phyloP scores from a whole-genome alignment of 306 rosid genomes.

The Spatholobus suberectus region DNA sequence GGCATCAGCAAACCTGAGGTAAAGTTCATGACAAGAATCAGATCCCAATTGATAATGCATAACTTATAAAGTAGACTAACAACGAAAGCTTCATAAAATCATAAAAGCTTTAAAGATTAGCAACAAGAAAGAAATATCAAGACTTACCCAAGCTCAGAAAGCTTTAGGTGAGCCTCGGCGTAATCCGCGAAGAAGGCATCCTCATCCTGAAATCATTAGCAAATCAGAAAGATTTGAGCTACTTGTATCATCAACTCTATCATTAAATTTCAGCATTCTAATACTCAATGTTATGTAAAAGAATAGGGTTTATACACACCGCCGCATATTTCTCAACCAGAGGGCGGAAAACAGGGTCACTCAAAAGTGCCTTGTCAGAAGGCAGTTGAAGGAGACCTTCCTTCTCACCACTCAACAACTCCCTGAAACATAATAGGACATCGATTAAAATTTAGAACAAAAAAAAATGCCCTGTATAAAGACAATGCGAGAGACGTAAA shows the following conservation, averaged over 20 bases:
- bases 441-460: not conserved
- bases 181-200: conserved; percentile 89
- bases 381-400: conserved; percentile 89
- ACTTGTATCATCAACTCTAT: not conserved
- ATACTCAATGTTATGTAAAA: not conserved
- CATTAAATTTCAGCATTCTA: not conserved
- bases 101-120: no score
- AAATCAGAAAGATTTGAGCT: not conserved
- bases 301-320: conserved; percentile 45
- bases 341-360: conserved; percentile 92
- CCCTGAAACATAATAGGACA: conserved; percentile 46
- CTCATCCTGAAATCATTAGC: conserved; percentile 63
- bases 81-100: not conserved
- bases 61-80: not conserved
- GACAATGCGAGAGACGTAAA: no score
- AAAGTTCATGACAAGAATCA: not conserved
- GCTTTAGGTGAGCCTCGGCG: conserved; percentile 74
- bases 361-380: conserved; percentile 80
- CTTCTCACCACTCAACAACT: conserved; percentile 80
- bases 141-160: conserved; percentile 92
- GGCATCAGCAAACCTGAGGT: conserved; percentile 48
- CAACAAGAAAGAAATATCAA: not conserved
- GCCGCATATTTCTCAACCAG: conserved; percentile 97
- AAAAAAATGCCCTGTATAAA: no score
- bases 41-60: not conserved